Percentiles rank a stretch among this genome's conserved stretches.
phyloP scores from a whole-genome alignment of 371 early-diverging fungal species.

The Zychaea mexicana region DNA sequence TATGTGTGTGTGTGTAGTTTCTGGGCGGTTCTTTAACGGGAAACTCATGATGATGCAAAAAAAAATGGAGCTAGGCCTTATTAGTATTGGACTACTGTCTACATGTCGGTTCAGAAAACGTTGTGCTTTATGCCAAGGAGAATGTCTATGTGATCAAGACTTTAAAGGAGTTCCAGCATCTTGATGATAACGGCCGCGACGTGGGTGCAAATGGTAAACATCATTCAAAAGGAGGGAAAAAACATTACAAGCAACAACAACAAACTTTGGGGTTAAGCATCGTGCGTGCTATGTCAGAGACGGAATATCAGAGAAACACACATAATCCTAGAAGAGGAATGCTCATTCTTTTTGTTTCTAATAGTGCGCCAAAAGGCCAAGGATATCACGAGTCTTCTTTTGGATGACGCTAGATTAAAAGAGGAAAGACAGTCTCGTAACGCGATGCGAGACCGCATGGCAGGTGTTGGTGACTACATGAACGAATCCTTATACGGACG shows the following conservation, averaged over 20 bases:
- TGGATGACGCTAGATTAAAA: slow-evolving; percentile 78
- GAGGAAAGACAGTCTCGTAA: slow-evolving; percentile 72
- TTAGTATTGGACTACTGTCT: slow-evolving; percentile 75
- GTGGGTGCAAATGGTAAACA: slow-evolving; percentile 84
- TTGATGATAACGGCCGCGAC: slow-evolving; percentile 91
- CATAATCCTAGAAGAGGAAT: too few relatives aligned
- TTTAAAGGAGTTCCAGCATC: slow-evolving; percentile 91
- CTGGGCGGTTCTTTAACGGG: too few relatives aligned
- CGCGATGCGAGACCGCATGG: slow-evolving; percentile 68
- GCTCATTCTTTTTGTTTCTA: not conserved
- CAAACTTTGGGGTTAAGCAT: too few relatives aligned
- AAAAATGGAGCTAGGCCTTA: slow-evolving; percentile 38
- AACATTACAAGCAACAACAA: not conserved
- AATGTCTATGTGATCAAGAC: slow-evolving; percentile 94
- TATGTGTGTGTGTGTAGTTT: too few relatives aligned
- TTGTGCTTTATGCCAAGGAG: slow-evolving; percentile 85
- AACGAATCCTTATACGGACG: slow-evolving; percentile 28
- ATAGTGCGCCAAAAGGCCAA: slow-evolving; percentile 93
- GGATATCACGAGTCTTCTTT: slow-evolving; percentile 82
- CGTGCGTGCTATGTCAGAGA: too few relatives aligned
- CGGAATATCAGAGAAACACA: too few relatives aligned
- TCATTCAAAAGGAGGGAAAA: not conserved
- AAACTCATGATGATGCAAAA: too few relatives aligned
- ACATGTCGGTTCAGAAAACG: slow-evolving; percentile 84
- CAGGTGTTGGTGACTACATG: slow-evolving; percentile 42